Evolutionary conservation across 805 yeast genomes (phyloP), one percentile per base, ranked within the genome.

Genomic region (Tetrapisispora taiwanensis): DNA sequence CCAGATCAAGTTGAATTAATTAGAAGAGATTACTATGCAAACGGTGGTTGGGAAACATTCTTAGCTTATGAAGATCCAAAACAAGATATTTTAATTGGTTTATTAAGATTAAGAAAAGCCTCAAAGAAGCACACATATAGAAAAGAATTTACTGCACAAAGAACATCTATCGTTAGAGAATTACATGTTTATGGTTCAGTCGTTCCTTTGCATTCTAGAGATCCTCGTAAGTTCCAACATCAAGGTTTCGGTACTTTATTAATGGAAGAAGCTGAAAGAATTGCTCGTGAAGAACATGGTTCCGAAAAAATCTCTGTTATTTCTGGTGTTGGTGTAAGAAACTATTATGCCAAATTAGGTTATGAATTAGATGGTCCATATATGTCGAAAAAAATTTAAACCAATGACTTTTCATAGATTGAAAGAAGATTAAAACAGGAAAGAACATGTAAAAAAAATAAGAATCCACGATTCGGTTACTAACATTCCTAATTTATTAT

Each of bases 41-140:
- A 92, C 59, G 97, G 95, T 20, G 97, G 97, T 18, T 92, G 97
- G 97, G 97, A 92, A 68, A 92, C 98, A 0, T 92, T 92, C 63
- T 68, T 92, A 48, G 80, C 94, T 14, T 92, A 92, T 63, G 98
- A 92, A 65, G 98, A 92, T 65, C 97, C 97, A 38, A 84, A 85
- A 63, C 88, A 90, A 65, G 98, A 92, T 65, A 92, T 92, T 48
- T 72, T 92, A 51, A 87, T 92, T 65, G 98, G 98, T 9, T 70
- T 92, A 43, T 69, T 92, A 47, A 75, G 98, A 54, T 73, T 92
- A 46, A 75, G 98, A 56, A 82, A 84, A 62, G 94, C 97, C 27
- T 76, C 92, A 2, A 84, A 87, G 63, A 84, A 84, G 56, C 79
- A 87, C 61, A 90, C 97, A 1, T 92, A 79, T 68, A 72, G 98